These are phyloP conservation scores for Penicillium odoratum DNA, from an alignment of 495 filamentous ascomycete genomes.

Conservation along the genomic window DNA sequence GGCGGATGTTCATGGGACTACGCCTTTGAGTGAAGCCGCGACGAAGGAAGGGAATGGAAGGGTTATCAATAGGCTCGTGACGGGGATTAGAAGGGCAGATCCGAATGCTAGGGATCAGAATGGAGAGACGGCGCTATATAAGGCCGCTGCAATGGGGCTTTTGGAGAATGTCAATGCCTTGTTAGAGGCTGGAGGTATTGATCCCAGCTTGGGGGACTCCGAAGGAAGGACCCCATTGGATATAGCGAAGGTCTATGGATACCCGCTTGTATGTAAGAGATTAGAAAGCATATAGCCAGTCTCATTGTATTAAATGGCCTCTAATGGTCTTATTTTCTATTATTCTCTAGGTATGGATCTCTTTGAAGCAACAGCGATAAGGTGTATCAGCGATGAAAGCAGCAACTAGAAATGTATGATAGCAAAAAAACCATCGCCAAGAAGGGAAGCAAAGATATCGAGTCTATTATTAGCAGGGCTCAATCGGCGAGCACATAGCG, in stretches of 20 bases:
- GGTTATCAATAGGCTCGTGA: constrained; percentile 14
- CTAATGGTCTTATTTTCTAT: background rate
- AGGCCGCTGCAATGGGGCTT: constrained; percentile 20
- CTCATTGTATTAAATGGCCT: background rate
- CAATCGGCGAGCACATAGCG: constrained; percentile 80
- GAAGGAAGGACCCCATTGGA: constrained; percentile 2
- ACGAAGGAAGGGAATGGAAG: constrained; percentile 1
- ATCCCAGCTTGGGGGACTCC: background rate
- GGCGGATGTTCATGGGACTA: constrained; percentile 20
- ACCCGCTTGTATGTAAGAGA: constrained; percentile 1
- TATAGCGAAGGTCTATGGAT: background rate
- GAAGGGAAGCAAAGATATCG: background rate
- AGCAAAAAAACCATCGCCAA: background rate
- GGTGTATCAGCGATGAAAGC: too few relatives aligned
- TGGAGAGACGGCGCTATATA: constrained; percentile 21
- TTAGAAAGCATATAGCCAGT: background rate
- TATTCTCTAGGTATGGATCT: too few relatives aligned
- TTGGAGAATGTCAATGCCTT: constrained; percentile 19
- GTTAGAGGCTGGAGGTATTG: constrained; percentile 14
- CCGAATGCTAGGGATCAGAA: constrained; percentile 21
- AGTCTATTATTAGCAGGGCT: background rate
- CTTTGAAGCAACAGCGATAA: too few relatives aligned
- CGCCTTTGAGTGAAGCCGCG: constrained; percentile 20
- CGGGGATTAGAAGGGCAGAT: constrained; percentile 15
- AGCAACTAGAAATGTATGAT: background rate